Conservation (phyloP, 441 rosid genomes). For the Gossypium davidsonii region DNA sequence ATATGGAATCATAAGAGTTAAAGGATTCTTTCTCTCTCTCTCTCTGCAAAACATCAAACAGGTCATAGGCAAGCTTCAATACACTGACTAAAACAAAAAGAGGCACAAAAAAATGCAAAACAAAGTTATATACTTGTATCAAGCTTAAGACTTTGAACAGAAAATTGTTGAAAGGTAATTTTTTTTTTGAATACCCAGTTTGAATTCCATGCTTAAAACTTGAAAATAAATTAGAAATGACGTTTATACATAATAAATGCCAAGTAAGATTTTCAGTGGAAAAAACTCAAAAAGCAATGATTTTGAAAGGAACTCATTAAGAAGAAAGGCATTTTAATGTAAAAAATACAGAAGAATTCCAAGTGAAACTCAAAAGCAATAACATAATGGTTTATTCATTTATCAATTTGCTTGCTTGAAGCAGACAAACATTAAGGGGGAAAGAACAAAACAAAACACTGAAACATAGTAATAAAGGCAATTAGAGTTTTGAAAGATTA, state of each 20-base stretch:
- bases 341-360: neutral
- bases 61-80: constrained; percentile 20
- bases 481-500: neutral
- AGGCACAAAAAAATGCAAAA: neutral
- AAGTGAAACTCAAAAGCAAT: neutral
- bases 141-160: neutral
- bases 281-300: neutral
- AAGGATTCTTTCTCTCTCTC: neutral
- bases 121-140: neutral
- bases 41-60: constrained; percentile 33
- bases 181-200: neutral
- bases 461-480: neutral
- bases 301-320: neutral
- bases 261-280: neutral
- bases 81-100: neutral
- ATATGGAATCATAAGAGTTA: constrained; percentile 13
- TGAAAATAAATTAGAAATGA: neutral
- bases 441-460: neutral
- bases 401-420: neutral
- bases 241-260: neutral
- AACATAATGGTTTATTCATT: neutral
- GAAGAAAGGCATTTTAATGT: neutral
- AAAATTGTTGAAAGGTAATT: neutral
- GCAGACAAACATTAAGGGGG: neutral
- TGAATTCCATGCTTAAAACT: constrained; percentile 1